phyloP scores from a whole-genome alignment of 306 rosid species.

The Oxytropis ochrocephala region DNA sequence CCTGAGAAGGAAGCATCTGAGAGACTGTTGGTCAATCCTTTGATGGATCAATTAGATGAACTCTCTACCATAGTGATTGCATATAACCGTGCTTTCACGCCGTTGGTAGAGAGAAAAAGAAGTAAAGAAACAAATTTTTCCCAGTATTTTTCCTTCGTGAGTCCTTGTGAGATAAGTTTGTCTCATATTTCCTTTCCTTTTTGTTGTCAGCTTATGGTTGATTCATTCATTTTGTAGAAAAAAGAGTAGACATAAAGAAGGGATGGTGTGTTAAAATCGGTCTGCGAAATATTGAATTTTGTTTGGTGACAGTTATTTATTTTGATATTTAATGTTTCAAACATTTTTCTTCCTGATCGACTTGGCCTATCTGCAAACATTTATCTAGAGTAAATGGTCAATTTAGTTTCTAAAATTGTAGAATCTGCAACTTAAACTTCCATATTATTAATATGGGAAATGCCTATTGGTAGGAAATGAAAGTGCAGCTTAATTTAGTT shows the following conservation, averaged over 20 bases:
- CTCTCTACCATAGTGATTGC: slow-evolving; percentile 23
- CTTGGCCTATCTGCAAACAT: neutral
- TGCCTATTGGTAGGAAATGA: too few relatives aligned
- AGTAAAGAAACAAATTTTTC: neutral
- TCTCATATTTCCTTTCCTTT: slow-evolving; percentile 17
- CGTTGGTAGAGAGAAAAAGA: slow-evolving; percentile 11
- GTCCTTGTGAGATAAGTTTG: slow-evolving; percentile 19
- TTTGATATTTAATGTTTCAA: slow-evolving; percentile 13
- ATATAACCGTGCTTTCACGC: slow-evolving; percentile 9
- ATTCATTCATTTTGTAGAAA: slow-evolving; percentile 30
- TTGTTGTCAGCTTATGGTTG: slow-evolving; percentile 10
- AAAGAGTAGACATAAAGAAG: slow-evolving; percentile 18
- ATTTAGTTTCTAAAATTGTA: too few relatives aligned
- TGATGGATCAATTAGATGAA: slow-evolving; percentile 36
- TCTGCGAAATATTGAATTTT: slow-evolving; percentile 29
- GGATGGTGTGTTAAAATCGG: slow-evolving; percentile 11
- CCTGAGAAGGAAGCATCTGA: slow-evolving; percentile 13
- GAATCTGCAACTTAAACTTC: too few relatives aligned
- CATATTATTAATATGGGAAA: too few relatives aligned
- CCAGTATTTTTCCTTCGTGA: neutral
- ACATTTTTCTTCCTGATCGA: neutral
- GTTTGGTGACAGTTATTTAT: slow-evolving; percentile 26
- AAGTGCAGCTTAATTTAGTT: too few relatives aligned
- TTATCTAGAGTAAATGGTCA: too few relatives aligned
- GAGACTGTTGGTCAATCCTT: slow-evolving; percentile 22